Evolutionary conservation across 1,139 yeast species (phyloP).

Genomic region (Nakaseomyces glabratus): DNA sequence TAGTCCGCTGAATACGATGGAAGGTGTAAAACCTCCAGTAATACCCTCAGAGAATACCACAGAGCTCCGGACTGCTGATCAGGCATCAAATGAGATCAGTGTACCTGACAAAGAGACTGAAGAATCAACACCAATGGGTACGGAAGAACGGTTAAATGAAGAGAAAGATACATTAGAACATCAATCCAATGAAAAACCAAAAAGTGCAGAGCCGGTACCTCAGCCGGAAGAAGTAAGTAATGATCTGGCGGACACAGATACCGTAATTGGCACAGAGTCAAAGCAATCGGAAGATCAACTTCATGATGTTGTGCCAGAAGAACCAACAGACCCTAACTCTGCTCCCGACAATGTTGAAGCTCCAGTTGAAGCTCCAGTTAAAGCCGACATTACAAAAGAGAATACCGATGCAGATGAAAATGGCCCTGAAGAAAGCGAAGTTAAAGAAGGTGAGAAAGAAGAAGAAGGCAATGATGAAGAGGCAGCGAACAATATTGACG

Average conservation of each 20-base stretch:
- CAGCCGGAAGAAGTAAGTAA: not conserved
- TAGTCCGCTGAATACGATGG: no score
- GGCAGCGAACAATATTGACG: conserved; percentile 4
- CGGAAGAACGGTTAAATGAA: no score
- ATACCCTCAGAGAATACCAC: no score
- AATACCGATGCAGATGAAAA: conserved; percentile 10
- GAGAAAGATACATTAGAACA: not conserved
- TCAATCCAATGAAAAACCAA: not conserved
- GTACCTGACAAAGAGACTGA: no score
- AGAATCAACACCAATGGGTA: no score
- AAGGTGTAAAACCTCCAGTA: no score
- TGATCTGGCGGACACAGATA: no score
- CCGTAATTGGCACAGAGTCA: no score
- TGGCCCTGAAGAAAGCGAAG: conserved; percentile 14
- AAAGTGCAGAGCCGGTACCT: not conserved
- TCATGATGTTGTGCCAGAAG: no score
- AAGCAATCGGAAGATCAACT: no score
- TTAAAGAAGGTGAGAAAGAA: conserved; percentile 7
- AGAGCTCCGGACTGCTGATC: no score
- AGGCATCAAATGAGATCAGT: no score
- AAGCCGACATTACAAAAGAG: conserved; percentile 2
- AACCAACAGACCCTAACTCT: conserved; percentile 3
- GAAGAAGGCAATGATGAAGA: not conserved
- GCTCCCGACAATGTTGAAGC: not conserved
- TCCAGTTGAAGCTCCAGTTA: not conserved